These are phyloP conservation scores for Dryas integrifolia DNA, from an alignment of 331 rosid genomes.

Conservation along the genomic window DNA sequence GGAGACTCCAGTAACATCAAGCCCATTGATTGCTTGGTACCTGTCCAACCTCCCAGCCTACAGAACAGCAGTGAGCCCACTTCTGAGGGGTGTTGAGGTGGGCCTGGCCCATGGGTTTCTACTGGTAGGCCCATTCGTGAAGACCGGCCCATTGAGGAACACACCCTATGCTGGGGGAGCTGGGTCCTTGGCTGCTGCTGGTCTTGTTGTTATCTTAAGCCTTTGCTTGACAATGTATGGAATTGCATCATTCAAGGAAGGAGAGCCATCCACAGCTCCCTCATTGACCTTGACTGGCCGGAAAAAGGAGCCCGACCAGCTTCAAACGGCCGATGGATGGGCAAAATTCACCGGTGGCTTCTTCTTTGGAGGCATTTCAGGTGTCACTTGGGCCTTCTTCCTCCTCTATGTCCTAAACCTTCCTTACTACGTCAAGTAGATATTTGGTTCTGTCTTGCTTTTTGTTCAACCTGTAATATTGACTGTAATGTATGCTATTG, in stretches of 20 bases:
- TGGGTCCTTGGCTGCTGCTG: constrained; percentile 83
- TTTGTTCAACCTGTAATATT: constrained; percentile 6
- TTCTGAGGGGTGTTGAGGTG: constrained; percentile 81
- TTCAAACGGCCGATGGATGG: constrained; percentile 95
- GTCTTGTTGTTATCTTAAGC: constrained; percentile 82
- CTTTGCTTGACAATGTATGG: constrained; percentile 75
- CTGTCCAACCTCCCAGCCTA: constrained; percentile 95
- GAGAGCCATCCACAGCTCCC: constrained; percentile 87
- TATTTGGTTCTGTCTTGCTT: not conserved
- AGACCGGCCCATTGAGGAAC: constrained; percentile 87
- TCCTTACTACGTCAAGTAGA: constrained; percentile 87
- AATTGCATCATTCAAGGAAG: constrained; percentile 79
- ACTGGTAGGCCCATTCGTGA: constrained; percentile 85
- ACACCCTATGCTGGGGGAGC: constrained; percentile 63
- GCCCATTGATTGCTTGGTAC: constrained; percentile 94
- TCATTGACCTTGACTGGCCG: constrained; percentile 78
- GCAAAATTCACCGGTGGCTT: constrained; percentile 93
- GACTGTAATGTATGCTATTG: constrained; percentile 7
- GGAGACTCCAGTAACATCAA: constrained; percentile 95
- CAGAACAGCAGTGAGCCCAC: constrained; percentile 89
- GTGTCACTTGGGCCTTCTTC: constrained; percentile 88
- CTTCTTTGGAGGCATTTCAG: constrained; percentile 95
- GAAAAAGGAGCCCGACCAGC: constrained; percentile 83
- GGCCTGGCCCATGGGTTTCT: constrained; percentile 89
- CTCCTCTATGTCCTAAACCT: constrained; percentile 90